These are phyloP conservation scores for Colletotrichum sp. DNA, from an alignment of 2,329 filamentous ascomycete genomes.

Conservation along the genomic window DNA sequence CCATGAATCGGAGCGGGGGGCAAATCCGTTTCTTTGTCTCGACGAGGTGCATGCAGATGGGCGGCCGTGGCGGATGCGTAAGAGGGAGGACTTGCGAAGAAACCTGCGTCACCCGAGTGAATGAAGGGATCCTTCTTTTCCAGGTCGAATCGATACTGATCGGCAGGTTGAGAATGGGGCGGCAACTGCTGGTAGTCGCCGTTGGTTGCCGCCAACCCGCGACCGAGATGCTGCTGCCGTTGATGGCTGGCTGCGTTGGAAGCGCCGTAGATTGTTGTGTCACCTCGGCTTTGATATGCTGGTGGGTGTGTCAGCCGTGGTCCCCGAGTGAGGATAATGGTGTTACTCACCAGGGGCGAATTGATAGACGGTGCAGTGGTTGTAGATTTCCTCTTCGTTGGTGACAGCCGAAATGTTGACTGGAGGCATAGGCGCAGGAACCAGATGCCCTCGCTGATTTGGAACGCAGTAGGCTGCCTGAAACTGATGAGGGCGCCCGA, in stretches of 20 bases:
- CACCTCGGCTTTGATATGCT: constrained; percentile 12
- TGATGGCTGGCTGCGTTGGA: background rate
- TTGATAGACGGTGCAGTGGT: constrained; percentile 17
- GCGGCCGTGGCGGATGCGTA: background rate
- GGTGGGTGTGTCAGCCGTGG: background rate
- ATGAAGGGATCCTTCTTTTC: background rate
- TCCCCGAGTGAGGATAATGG: background rate
- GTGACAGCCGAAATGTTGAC: constrained; percentile 11
- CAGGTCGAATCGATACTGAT: background rate
- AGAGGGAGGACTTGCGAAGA: constrained; percentile 2
- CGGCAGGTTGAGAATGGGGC: background rate
- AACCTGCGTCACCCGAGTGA: background rate
- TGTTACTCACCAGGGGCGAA: constrained; percentile 3
- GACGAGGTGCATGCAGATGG: background rate
- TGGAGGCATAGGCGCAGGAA: constrained; percentile 9
- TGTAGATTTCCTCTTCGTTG: constrained; percentile 10
- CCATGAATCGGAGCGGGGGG: background rate
- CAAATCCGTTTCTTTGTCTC: background rate
- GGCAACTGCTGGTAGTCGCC: background rate
- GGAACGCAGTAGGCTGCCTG: constrained; percentile 11
- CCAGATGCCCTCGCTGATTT: constrained; percentile 5
- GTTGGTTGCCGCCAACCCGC: background rate
- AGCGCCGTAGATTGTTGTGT: background rate
- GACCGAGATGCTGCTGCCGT: background rate
- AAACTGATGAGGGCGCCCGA: constrained; percentile 6